A percentile compares a stretch with the other conserved stretches of the same genome.
phyloP scores from a whole-genome alignment of 2,329 filamentous ascomycete genomes.

The Eutypa lata region DNA sequence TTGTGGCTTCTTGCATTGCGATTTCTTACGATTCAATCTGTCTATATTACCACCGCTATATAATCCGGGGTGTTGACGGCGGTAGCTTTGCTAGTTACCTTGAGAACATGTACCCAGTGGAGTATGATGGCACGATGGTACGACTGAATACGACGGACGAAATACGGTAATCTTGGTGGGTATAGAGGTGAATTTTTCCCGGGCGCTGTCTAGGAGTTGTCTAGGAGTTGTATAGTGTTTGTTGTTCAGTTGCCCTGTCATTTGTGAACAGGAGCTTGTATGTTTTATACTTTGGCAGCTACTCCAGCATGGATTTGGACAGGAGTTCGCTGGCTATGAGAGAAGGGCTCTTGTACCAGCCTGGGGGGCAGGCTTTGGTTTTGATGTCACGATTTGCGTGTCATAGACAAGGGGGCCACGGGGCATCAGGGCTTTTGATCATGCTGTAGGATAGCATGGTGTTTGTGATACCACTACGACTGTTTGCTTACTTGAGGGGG shows the following conservation, averaged over 20 bases:
- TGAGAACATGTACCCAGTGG: conserved; percentile 3
- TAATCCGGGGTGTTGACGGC: conserved; percentile 13
- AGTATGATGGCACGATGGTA: conserved; percentile 21
- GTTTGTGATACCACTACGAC: neutral
- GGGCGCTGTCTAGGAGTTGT: neutral
- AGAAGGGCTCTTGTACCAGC: neutral
- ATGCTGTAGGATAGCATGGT: neutral
- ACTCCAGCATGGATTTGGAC: neutral
- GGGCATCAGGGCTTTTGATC: neutral
- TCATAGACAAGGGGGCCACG: too few relatives aligned
- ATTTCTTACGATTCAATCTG: neutral
- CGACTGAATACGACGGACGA: conserved; percentile 23
- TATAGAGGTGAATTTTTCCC: conserved; percentile 4
- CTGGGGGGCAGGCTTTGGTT: neutral
- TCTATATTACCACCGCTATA: conserved; percentile 10
- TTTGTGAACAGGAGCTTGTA: neutral
- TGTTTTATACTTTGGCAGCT: neutral
- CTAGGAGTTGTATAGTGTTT: conserved; percentile 11
- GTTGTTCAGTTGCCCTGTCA: neutral
- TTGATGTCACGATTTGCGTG: neutral
- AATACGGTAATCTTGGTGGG: conserved; percentile 11
- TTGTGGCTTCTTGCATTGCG: neutral
- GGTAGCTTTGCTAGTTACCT: neutral
- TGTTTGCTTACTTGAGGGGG: neutral
- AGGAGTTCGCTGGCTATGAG: neutral